Evolutionary conservation across 2,329 filamentous ascomycete species (phyloP).

Genomic region (Sphaerulina musiva): DNA sequence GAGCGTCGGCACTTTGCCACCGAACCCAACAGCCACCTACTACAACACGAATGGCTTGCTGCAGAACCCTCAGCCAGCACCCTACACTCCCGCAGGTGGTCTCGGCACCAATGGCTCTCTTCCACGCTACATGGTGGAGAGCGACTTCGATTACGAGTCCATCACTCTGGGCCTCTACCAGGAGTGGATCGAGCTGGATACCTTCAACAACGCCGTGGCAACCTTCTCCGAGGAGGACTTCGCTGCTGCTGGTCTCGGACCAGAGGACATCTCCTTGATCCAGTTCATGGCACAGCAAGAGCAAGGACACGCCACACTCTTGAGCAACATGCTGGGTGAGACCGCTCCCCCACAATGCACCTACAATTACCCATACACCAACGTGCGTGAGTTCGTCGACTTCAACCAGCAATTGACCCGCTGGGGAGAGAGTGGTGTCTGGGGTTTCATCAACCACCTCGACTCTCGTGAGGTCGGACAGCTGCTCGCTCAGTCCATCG

Average conservation of each 20-base stretch:
- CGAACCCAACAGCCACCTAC: constrained; percentile 56
- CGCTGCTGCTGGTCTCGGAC: constrained; percentile 57
- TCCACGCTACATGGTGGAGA: constrained; percentile 69
- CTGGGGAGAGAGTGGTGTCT: constrained; percentile 71
- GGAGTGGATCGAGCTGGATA: constrained; percentile 78
- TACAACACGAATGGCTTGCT: constrained; percentile 68
- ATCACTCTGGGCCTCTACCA: constrained; percentile 69
- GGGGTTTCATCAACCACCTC: constrained; percentile 72
- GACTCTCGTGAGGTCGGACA: constrained; percentile 68
- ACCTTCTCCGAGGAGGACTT: constrained; percentile 66
- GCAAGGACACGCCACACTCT: constrained; percentile 66
- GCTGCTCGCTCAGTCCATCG: constrained; percentile 67
- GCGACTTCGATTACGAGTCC: constrained; percentile 78
- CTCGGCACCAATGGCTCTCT: constrained; percentile 69
- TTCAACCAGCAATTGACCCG: constrained; percentile 82
- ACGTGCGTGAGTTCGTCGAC: constrained; percentile 70
- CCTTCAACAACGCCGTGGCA: constrained; percentile 70
- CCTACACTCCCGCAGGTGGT: constrained; percentile 64
- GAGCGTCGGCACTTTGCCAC: constrained; percentile 52
- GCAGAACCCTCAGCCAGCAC: constrained; percentile 60
- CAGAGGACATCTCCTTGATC: constrained; percentile 64
- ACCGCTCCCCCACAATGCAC: constrained; percentile 66
- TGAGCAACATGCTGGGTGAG: constrained; percentile 70
- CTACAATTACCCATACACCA: constrained; percentile 74
- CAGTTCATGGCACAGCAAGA: constrained; percentile 74